Percentiles rank a stretch among this genome's conserved stretches.
phyloP scores from a whole-genome alignment of 805 yeast genomes.

The Teunomyces panamensis region DNA sequence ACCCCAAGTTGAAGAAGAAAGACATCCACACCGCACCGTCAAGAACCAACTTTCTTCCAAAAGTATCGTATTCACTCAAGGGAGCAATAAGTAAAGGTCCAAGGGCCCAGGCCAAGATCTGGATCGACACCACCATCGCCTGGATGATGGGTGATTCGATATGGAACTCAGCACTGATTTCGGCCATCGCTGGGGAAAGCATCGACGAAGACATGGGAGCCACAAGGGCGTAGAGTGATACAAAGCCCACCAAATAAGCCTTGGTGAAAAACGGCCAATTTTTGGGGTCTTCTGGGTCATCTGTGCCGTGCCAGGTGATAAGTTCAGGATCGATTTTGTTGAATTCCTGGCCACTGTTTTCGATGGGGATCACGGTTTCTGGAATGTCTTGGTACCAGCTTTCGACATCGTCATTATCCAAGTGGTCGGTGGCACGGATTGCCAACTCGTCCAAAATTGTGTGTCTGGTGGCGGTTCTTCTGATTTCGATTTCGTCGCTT shows the following conservation, averaged over 20 bases:
- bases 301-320: slow-evolving; percentile 63
- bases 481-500: slow-evolving; percentile 26
- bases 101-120: slow-evolving; percentile 67
- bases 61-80: slow-evolving; percentile 53
- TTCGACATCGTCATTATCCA: slow-evolving; percentile 5
- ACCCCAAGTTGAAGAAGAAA: slow-evolving; percentile 52
- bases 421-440: slow-evolving; percentile 10
- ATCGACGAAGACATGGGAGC: slow-evolving; percentile 65
- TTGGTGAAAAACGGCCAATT: slow-evolving; percentile 52
- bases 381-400: slow-evolving; percentile 8
- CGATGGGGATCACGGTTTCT: slow-evolving; percentile 32
- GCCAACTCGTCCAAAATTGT: slow-evolving; percentile 23
- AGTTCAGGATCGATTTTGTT: slow-evolving; percentile 58
- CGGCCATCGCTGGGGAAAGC: slow-evolving; percentile 56
- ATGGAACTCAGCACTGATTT: slow-evolving; percentile 44
- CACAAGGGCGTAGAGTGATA: slow-evolving; percentile 53
- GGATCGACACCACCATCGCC: slow-evolving; percentile 58
- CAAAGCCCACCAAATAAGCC: slow-evolving; percentile 42
- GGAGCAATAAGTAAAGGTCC: slow-evolving; percentile 70
- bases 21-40: slow-evolving; percentile 49
- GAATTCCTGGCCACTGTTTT: slow-evolving; percentile 53
- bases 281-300: slow-evolving; percentile 58
- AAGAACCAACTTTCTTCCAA: slow-evolving; percentile 59
- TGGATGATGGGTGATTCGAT: slow-evolving; percentile 40
- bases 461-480: slow-evolving; percentile 29